These are phyloP conservation scores for Plenodomus tracheiphilus DNA, from an alignment of 2,329 filamentous ascomycete genomes.

Conservation along the genomic window DNA sequence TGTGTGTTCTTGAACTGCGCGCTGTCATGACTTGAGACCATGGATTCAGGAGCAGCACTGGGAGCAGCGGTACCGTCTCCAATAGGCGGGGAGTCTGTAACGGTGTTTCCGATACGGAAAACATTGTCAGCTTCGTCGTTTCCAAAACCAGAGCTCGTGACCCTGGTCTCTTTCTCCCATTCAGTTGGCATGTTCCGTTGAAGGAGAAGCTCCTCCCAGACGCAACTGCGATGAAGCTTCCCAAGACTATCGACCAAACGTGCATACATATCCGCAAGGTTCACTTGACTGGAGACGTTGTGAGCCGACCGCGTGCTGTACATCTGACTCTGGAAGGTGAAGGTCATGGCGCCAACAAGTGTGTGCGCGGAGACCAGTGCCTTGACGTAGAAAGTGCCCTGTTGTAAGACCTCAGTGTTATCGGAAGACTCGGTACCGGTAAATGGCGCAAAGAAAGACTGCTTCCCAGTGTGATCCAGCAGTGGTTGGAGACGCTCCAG, in stretches of 20 bases:
- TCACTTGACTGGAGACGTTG: constrained; percentile 73
- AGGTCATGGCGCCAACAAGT: constrained; percentile 73
- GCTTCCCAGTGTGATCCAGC: constrained; percentile 54
- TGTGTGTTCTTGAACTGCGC: constrained; percentile 73
- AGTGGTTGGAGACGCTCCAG: constrained; percentile 71
- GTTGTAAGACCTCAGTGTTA: constrained; percentile 47
- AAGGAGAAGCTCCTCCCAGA: constrained; percentile 83
- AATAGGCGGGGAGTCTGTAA: constrained; percentile 18
- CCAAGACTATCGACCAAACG: constrained; percentile 75
- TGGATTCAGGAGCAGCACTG: constrained; percentile 6
- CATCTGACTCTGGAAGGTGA: constrained; percentile 68
- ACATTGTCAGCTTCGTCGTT: constrained; percentile 46
- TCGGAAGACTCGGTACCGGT: constrained; percentile 35
- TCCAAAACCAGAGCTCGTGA: constrained; percentile 46
- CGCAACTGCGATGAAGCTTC: constrained; percentile 73
- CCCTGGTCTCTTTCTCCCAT: constrained; percentile 58
- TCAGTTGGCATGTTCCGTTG: constrained; percentile 72
- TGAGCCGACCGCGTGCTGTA: constrained; percentile 66
- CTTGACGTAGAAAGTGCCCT: constrained; percentile 78
- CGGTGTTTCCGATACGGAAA: constrained; percentile 38
- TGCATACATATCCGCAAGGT: constrained; percentile 82
- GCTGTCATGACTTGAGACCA: constrained; percentile 30
- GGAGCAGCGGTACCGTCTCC: constrained; percentile 16
- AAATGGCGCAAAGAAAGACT: constrained; percentile 72
- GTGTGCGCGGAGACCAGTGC: constrained; percentile 76